Conservation (phyloP, 106 monocot species). For the Dioscorea alata region DNA sequence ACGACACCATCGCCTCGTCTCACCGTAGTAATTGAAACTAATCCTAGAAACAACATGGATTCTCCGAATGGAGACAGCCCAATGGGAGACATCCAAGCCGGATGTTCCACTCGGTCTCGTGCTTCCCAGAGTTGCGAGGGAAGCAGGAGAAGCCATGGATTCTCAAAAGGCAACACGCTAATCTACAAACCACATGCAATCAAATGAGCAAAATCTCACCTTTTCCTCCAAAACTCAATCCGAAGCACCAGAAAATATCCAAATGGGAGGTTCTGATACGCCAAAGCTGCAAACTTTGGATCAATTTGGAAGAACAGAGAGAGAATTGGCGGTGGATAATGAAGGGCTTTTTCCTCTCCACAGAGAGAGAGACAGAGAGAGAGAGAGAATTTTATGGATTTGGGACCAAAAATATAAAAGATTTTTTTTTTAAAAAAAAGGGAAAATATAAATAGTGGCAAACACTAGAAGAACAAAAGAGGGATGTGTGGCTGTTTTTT, state of each 20-base stretch:
- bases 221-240: slow-evolving; percentile 6
- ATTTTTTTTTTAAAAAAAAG: neutral
- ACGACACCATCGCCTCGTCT: slow-evolving; percentile 25
- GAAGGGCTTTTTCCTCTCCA: neutral
- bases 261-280: neutral
- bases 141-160: slow-evolving; percentile 77
- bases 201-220: slow-evolving; percentile 9
- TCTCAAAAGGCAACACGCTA: neutral
- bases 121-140: slow-evolving; percentile 67
- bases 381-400: slow-evolving; percentile 2
- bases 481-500: slow-evolving; percentile 16
- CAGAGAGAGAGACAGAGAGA: neutral
- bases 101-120: slow-evolving; percentile 29
- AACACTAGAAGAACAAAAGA: neutral
- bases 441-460: slow-evolving; percentile 3
- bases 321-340: neutral
- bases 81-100: slow-evolving; percentile 25
- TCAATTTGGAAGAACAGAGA: neutral
- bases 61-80: slow-evolving; percentile 24
- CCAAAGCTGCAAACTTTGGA: neutral
- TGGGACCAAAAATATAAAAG: neutral
- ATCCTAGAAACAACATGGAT: slow-evolving; percentile 53
- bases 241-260: neutral
- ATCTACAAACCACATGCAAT: neutral
- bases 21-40: slow-evolving; percentile 19